Conservation (phyloP, 495 filamentous ascomycete species). For the Lineolata rhizophorae region DNA sequence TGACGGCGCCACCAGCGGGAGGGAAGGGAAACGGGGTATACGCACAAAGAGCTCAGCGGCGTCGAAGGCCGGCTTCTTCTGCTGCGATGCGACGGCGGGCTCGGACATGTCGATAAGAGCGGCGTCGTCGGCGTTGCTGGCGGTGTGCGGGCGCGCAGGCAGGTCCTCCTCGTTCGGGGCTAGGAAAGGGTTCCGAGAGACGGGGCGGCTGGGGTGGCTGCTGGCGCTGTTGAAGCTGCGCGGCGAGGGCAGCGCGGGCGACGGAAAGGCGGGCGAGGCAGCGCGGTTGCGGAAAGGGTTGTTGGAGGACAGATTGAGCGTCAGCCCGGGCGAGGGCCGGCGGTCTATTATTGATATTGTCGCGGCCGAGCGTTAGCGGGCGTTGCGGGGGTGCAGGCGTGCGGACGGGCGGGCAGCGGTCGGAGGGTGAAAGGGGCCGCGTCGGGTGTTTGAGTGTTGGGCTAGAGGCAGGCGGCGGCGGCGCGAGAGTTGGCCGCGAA, state of each 20-base stretch:
- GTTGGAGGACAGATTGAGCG: constrained; percentile 42
- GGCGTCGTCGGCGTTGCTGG: constrained; percentile 23
- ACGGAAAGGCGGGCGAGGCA: constrained; percentile 33
- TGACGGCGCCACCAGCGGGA: not conserved
- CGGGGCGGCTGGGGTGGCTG: constrained; percentile 42
- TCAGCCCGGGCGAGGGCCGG: constrained; percentile 10
- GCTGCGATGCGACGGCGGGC: constrained; percentile 24
- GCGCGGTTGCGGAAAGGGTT: constrained; percentile 95
- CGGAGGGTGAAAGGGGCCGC: no score
- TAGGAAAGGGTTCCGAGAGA: constrained; percentile 83
- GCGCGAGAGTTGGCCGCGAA: no score
- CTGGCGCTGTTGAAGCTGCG: constrained; percentile 18
- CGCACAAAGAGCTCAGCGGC: constrained; percentile 82
- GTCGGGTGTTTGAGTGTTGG: no score
- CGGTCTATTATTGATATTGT: no score
- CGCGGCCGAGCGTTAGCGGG: no score
- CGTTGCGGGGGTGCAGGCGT: no score
- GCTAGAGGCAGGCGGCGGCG: no score
- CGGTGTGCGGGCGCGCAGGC: constrained; percentile 8
- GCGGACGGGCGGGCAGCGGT: no score
- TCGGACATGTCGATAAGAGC: constrained; percentile 22
- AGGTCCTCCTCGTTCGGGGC: constrained; percentile 30
- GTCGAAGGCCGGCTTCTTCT: constrained; percentile 29
- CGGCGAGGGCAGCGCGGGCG: constrained; percentile 11
- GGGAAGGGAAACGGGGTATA: constrained; percentile 9